A percentile compares a stretch with the other conserved stretches of the same genome.
These are phyloP conservation scores for Colletotrichum liaoningense DNA, from an alignment of 2,329 filamentous ascomycete genomes.

Conservation along the genomic window DNA sequence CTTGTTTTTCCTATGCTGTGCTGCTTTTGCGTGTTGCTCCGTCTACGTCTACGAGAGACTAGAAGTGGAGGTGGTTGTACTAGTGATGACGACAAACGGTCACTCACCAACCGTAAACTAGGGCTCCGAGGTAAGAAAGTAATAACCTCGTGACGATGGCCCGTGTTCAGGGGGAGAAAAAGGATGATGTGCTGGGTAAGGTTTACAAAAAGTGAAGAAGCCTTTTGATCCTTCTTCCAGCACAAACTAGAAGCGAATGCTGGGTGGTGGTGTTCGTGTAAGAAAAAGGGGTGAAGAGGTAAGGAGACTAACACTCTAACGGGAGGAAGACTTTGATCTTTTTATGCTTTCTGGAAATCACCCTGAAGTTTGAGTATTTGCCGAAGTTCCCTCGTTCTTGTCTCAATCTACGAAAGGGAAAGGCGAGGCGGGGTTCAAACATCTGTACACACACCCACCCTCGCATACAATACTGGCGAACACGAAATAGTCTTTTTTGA, in stretches of 20 bases:
- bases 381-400: neutral
- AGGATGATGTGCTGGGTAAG: neutral
- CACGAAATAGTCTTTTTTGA: neutral
- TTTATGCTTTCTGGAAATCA: constrained; percentile 21
- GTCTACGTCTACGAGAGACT: neutral
- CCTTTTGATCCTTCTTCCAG: neutral
- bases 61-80: neutral
- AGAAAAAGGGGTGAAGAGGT: neutral
- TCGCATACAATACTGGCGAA: neutral
- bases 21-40: neutral
- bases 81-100: neutral
- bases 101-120: neutral
- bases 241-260: constrained; percentile 4
- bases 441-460: neutral
- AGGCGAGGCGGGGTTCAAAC: neutral
- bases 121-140: neutral
- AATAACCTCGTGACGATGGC: neutral
- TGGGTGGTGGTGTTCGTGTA: neutral
- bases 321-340: neutral
- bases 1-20: neutral
- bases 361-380: constrained; percentile 11
- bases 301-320: neutral
- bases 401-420: neutral
- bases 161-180: neutral
- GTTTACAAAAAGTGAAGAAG: neutral